phyloP scores from a whole-genome alignment of 306 rosid species.

The Echinosophora koreensis region DNA sequence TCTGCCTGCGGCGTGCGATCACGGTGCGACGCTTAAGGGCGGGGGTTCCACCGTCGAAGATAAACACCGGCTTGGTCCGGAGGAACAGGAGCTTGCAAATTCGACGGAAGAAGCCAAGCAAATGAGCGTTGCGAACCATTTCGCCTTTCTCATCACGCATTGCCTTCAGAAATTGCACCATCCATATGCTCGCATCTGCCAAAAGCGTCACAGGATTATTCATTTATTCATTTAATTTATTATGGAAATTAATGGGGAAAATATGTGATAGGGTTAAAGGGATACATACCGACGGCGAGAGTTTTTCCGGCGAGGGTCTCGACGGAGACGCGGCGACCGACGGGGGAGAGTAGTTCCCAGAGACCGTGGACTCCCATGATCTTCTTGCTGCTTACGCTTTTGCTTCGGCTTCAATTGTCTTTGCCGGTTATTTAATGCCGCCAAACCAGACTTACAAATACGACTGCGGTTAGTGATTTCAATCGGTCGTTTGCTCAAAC shows the following conservation, averaged over 20 bases:
- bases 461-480: not conserved
- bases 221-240: not conserved
- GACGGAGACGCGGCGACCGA: constrained; percentile 96
- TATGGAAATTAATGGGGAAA: not conserved
- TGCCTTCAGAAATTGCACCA: constrained; percentile 95
- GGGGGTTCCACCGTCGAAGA: constrained; percentile 94
- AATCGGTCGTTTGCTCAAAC: too few species aligned
- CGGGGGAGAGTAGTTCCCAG: constrained; percentile 92
- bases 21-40: constrained; percentile 91
- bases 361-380: constrained; percentile 96
- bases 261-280: not conserved
- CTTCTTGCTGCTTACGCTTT: constrained; percentile 32
- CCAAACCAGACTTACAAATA: constrained; percentile 9
- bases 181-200: constrained; percentile 97
- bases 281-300: constrained; percentile 84
- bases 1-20: constrained; percentile 84
- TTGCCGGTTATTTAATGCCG: constrained; percentile 42
- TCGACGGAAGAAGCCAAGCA: constrained; percentile 95
- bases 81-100: constrained; percentile 89
- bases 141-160: constrained; percentile 98
- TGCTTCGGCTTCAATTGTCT: constrained; percentile 42
- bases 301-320: constrained; percentile 90
- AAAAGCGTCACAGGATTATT: not conserved
- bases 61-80: constrained; percentile 86
- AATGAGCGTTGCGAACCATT: constrained; percentile 88